These are phyloP conservation scores for Chalciporus piperatoides DNA, from an alignment of 1,284 basidiomycete genomes.

Conservation along the genomic window DNA sequence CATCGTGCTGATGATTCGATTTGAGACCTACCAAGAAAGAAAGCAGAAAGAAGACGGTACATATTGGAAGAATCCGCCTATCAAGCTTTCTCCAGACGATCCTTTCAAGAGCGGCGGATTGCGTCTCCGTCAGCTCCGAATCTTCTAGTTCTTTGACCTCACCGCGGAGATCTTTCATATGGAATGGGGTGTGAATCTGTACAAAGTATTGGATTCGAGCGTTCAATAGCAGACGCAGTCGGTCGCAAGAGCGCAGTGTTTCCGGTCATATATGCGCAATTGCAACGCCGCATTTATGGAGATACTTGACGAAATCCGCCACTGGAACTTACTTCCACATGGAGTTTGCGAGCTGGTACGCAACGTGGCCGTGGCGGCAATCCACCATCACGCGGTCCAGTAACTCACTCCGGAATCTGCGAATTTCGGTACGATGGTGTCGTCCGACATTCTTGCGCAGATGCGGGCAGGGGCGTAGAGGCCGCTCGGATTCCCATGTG, in stretches of 20 bases:
- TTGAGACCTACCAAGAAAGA: constrained; percentile 42
- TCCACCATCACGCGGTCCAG: no score
- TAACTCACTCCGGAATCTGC: no score
- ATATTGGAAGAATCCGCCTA: constrained; percentile 45
- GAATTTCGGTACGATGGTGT: not conserved
- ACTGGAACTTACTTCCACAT: not conserved
- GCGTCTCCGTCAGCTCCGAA: constrained; percentile 4
- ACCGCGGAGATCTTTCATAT: not conserved
- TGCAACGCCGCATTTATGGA: not conserved
- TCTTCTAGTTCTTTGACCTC: constrained; percentile 10
- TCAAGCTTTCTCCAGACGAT: constrained; percentile 49
- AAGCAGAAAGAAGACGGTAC: constrained; percentile 47
- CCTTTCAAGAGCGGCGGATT: constrained; percentile 26
- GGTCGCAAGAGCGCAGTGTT: not conserved
- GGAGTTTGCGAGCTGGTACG: not conserved
- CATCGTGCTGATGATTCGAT: no score
- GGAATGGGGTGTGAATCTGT: not conserved
- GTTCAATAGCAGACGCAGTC: not conserved
- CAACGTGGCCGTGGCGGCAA: not conserved
- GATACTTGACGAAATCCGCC: not conserved
- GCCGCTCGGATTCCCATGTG: no score
- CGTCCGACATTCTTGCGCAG: not conserved
- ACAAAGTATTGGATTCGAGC: not conserved
- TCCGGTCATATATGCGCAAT: not conserved
- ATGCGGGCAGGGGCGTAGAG: no score